Percentiles rank a stretch among this genome's conserved stretches.
Conservation (phyloP, 2,329 filamentous ascomycete species). For the Hypoxylon rubiginosum region DNA sequence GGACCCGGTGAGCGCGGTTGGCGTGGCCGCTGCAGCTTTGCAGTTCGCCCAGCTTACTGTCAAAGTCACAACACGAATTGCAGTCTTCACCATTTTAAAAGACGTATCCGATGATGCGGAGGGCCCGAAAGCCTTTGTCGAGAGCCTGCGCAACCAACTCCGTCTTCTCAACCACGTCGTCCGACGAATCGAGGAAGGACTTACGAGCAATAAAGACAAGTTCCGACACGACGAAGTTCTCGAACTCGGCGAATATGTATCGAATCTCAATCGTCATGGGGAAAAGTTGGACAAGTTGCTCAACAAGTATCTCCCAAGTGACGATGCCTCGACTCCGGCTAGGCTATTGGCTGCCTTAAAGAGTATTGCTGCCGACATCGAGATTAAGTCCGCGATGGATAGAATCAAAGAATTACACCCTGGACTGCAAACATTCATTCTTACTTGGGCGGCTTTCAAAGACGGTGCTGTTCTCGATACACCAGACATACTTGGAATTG, state of each 20-base stretch:
- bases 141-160: constrained; percentile 27
- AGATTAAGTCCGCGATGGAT: constrained; percentile 16
- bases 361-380: constrained; percentile 12
- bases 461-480: not conserved
- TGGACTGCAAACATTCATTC: constrained; percentile 21
- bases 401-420: constrained; percentile 19
- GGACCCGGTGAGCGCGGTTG: constrained; percentile 17
- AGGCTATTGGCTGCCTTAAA: constrained; percentile 19
- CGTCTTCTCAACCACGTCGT: constrained; percentile 17
- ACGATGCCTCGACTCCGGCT: constrained; percentile 5
- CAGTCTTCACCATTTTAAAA: constrained; percentile 16
- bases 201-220: constrained; percentile 2
- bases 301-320: constrained; percentile 19
- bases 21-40: constrained; percentile 21
- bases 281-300: constrained; percentile 14
- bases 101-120: not conserved
- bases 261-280: constrained; percentile 19
- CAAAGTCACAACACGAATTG: constrained; percentile 23
- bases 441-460: constrained; percentile 17
- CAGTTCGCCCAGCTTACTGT: constrained; percentile 18
- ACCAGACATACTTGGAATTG: not conserved
- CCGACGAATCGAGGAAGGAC: constrained; percentile 21
- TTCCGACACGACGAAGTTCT: constrained; percentile 12
- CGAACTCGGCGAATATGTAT: constrained; percentile 9
- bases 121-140: constrained; percentile 19